These are phyloP conservation scores for Neonectria hederae DNA, from an alignment of 2,329 filamentous ascomycete genomes.

Conservation along the genomic window DNA sequence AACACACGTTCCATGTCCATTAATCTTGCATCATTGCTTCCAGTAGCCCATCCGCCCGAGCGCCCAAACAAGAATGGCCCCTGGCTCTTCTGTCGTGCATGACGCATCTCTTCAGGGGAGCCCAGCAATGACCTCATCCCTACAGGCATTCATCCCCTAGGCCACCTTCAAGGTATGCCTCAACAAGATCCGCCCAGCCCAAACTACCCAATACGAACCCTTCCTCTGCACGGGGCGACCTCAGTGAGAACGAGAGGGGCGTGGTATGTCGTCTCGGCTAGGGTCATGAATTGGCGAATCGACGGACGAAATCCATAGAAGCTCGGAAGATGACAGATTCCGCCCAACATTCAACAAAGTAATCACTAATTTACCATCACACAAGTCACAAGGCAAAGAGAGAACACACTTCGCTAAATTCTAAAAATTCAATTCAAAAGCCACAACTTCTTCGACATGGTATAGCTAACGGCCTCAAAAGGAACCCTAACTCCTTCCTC, in stretches of 20 bases:
- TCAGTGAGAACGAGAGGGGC: slow-evolving; percentile 14
- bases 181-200: not conserved
- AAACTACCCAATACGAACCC: slow-evolving; percentile 22
- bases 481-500: slow-evolving; percentile 19
- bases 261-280: not conserved
- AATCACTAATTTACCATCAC: not conserved
- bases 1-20: not conserved
- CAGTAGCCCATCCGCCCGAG: slow-evolving; percentile 9
- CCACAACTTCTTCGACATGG: slow-evolving; percentile 14
- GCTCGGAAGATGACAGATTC: no score
- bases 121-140: slow-evolving; percentile 39
- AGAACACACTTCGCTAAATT: slow-evolving; percentile 6
- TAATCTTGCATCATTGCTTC: slow-evolving; percentile 12
- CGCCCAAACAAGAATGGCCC: slow-evolving; percentile 16
- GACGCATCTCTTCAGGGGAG: slow-evolving; percentile 36
- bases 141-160: slow-evolving; percentile 27
- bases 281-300: not conserved
- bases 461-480: slow-evolving; percentile 20
- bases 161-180: slow-evolving; percentile 19
- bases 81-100: slow-evolving; percentile 31
- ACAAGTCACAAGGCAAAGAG: not conserved
- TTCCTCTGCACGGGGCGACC: not conserved
- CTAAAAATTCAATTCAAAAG: slow-evolving; percentile 17
- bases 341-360: not conserved
- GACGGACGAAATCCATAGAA: not conserved